Evolutionary conservation across 2,329 filamentous ascomycete species (phyloP), one percentile per base, ranked within the genome.

Genomic region (Parafenestella ontariensis): DNA sequence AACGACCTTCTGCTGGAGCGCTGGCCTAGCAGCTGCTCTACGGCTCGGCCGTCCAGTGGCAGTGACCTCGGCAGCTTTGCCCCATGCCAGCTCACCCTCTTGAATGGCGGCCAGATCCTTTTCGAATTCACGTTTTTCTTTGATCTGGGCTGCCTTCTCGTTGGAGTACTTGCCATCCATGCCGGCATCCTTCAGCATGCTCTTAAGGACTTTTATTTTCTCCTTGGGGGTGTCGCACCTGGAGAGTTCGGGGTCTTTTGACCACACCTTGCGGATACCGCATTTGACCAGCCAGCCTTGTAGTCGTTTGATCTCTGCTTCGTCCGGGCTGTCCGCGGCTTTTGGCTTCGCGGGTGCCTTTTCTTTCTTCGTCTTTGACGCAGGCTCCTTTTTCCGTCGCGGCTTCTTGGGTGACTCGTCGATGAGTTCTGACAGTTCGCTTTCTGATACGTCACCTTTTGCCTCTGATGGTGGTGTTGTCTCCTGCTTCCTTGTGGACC

Each of bases 181-280:
- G 29, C 94, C 95, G 4, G 87, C 82, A 26, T 96, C 92, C 29
- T 83, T 82, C 23, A 99, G 83, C 88, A 96, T 89, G 10, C 79
- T 79, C 71, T 87, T 91, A 7, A 99, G 82, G 71, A 97, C 91
- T 47, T 82, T 83, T 58, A 97, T 91, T 80, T 96, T 97, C 45
- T 86, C 91, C 56, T 87, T 89, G 3, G 83, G 72, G 21, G 93
- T 90, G 50, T 88, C 85, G 66, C 85, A 92, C 49, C 87, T 81
- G 73, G 91, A 91, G 24, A 99, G 83, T 76, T 97, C 92, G 11
- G 61, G 56, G 31, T 64, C 65, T 59, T 89, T 87, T 45, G 85
- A 85, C 94, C 95, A 99, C 57, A 97, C 85, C 73, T 97, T 98
- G 48, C 92, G 89, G 50, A 97, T 86, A 26, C 94, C 94, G 69